These are phyloP conservation scores for Lachancea waltii DNA, from an alignment of 805 yeast genomes.

Conservation along the genomic window DNA sequence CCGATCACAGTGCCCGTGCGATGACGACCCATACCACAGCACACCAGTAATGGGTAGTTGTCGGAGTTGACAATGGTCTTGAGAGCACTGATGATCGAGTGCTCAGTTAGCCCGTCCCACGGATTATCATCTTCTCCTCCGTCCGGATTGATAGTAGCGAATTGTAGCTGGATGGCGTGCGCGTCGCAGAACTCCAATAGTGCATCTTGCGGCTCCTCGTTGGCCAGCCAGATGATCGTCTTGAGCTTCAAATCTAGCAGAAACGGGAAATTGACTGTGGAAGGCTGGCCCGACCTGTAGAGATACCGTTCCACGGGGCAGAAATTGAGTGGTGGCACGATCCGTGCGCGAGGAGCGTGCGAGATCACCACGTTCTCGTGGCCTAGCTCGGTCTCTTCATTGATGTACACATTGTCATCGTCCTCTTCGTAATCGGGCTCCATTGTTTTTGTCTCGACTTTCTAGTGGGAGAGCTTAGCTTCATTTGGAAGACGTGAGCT, in stretches of 20 bases:
- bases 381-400: slow-evolving; percentile 31
- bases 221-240: slow-evolving; percentile 89
- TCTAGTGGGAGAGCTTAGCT: neutral
- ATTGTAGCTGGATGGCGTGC: slow-evolving; percentile 67
- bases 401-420: slow-evolving; percentile 23
- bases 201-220: slow-evolving; percentile 90
- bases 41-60: slow-evolving; percentile 81
- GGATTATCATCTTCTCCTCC: slow-evolving; percentile 70
- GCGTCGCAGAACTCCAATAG: slow-evolving; percentile 74
- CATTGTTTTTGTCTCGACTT: neutral
- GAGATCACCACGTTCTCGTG: slow-evolving; percentile 30
- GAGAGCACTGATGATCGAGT: slow-evolving; percentile 71
- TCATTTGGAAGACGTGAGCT: too few relatives aligned
- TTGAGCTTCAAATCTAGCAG: slow-evolving; percentile 64
- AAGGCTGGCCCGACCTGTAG: slow-evolving; percentile 91
- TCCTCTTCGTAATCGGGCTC: slow-evolving; percentile 22
- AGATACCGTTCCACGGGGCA: slow-evolving; percentile 87
- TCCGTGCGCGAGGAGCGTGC: slow-evolving; percentile 56
- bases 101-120: slow-evolving; percentile 91
- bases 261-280: slow-evolving; percentile 87
- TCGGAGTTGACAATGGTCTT: slow-evolving; percentile 63
- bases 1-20: slow-evolving; percentile 96
- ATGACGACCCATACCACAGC: slow-evolving; percentile 98
- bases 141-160: slow-evolving; percentile 75
- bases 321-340: slow-evolving; percentile 91